Base-by-base conservation (phyloP, 1,284 basidiomycete species). In the Trichosporon sp. region DNA sequence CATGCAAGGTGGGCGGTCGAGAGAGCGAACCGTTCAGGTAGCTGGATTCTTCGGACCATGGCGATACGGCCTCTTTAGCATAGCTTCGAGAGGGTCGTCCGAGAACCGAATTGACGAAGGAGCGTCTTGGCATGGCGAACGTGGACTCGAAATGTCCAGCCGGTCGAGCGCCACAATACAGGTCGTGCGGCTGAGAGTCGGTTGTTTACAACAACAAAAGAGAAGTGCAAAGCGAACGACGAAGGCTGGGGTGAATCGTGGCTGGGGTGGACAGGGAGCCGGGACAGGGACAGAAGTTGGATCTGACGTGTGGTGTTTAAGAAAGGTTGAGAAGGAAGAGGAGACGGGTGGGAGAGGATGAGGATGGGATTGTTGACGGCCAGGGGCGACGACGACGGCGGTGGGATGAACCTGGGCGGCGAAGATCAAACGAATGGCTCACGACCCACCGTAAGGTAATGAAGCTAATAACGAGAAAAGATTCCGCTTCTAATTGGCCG, bases 21-120 rank as follows among this genome's bases (percentile, higher is more conserved):
- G 65, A 56, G 26, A 51, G 37, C 19, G 11, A n/a, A 8, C 56
- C 51, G 26, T 46, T 46, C 6, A n/a, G 32, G 35, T 63, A 63
- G 59, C 59, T 63, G 0, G 73, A 66, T 40, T 65, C 61, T 4
- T 65, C 68, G 11, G 51, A 48, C 46, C 64, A 61, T 3, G 59
- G 40, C 40, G 67, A 64, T 4, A 54, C 32, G 19, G 66, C 69
- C n/a, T 67, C 63, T 21, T 78, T 74, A 8, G 80, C 80, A 68
- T 83, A 83, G 14, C 77, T 79, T 19, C 81, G 74, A 0, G 81
- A 79, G 10, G 81, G 81, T 54, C 81, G 80, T 31, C 77, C 71
- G 10, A 82, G 72, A 11, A 81, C 79, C 5, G 77, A 35, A 63
- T 83, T 78, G 21, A 83, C 59, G 59, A 83, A 78, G 8, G 78